Base-by-base conservation (phyloP, 1,284 basidiomycete genomes). In the Trametes hirsuta region DNA sequence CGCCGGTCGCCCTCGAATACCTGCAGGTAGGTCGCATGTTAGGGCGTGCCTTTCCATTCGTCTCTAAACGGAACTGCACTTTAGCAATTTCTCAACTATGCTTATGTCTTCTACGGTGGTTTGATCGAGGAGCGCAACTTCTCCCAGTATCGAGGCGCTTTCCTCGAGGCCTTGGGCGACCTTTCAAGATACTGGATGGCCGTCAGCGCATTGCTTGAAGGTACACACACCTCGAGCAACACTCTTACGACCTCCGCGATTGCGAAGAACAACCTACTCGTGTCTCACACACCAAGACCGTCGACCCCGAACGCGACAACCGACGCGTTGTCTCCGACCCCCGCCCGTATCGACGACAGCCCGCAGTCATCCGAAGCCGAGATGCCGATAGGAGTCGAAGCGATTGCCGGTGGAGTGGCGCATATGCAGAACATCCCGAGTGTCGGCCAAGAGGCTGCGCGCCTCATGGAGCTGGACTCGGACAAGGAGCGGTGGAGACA, bases 111-210 rank as follows among this genome's bases (percentile, higher is more conserved):
- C 70, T 98, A 98, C 77, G 91, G 94, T 0, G 87, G 90, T 46
- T 83, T 99, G 6, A 81, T 95, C 55, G 97, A 98, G 71, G 91
- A 96, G 70, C 86, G 86, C 18, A 83, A 79, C 2, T 84, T 98
- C 53, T 75, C 75, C 11, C 75, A 78, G 9, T 96, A 96, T 78
- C 87, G 89, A 59, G 81, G 85, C 1, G 88, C 88, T 1, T 99
- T 97, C 95, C 87, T 98, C 53, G 96, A 99, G 74, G 94, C 95
- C 5, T 86, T 99, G 12, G 97, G 97, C 24, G 96, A 98, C 75
- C 83, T 99, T 36, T 95, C 97, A 0, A 83, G 96, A 30, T 98
- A 97, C 73, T 85, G 93, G 50, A 97, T 98, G 93, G 90, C 91
- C 3, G 92, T 97, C n/a, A 92, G 86, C 37, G 84, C 84, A 35